Conservation (phyloP, 2,329 filamentous ascomycete species). For the Zarea fungicola region DNA sequence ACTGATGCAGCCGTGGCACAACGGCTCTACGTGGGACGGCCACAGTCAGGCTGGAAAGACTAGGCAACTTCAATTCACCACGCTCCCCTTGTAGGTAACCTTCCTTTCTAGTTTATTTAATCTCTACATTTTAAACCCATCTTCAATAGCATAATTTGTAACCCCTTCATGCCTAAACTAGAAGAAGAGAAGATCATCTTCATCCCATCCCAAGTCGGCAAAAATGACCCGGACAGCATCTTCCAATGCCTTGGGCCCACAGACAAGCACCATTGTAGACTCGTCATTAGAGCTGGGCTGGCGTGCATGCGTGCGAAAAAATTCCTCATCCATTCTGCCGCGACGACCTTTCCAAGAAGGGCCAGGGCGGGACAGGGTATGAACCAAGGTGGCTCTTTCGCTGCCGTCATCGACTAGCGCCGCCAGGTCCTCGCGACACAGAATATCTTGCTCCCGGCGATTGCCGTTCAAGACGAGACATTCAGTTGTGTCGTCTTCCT, state of each 20-base stretch:
- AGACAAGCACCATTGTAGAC: conserved; percentile 59
- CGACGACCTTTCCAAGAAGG: not conserved
- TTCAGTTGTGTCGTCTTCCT: conserved; percentile 56
- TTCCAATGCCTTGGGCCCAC: conserved; percentile 69
- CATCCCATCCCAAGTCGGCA: conserved; percentile 58
- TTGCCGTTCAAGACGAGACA: conserved; percentile 80
- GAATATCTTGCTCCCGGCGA: conserved; percentile 70
- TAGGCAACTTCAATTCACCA: no score
- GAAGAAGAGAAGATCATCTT: conserved; percentile 72
- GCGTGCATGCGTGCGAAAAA: not conserved
- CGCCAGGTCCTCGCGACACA: conserved; percentile 30
- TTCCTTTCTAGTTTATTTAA: no score
- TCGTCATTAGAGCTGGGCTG: not conserved
- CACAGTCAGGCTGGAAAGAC: no score
- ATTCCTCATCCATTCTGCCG: not conserved
- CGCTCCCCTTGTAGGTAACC: no score
- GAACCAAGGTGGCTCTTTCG: not conserved
- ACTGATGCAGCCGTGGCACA: no score
- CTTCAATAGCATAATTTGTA: no score
- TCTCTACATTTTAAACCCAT: not conserved
- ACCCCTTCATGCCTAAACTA: no score
- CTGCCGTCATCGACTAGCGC: not conserved
- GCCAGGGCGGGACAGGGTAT: not conserved
- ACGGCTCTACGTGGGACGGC: no score
- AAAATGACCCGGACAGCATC: conserved; percentile 51